A percentile compares a stretch with the other conserved stretches of the same genome.
Evolutionary conservation across 257 asterid genomes (phyloP).

Genomic region (Rauvolfia tetraphylla): DNA sequence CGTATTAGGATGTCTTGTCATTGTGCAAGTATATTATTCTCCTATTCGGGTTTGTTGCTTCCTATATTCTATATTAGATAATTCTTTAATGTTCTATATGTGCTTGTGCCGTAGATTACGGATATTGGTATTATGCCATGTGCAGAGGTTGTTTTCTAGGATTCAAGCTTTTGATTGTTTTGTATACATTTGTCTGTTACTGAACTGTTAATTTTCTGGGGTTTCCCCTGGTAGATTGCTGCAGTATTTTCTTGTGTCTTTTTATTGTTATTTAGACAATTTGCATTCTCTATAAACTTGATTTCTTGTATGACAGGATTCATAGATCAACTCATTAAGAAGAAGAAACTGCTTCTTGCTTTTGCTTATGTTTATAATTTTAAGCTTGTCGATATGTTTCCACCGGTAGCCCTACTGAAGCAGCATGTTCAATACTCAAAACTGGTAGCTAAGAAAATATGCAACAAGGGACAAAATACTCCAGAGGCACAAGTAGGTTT

Average conservation of each 20-base stretch:
- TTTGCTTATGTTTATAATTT: slow-evolving; percentile 10
- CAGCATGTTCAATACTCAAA: background rate
- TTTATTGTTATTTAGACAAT: background rate
- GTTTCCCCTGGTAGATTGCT: background rate
- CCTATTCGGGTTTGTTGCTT: background rate
- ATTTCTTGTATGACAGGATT: slow-evolving; percentile 1
- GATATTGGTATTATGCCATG: background rate
- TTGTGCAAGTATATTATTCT: background rate
- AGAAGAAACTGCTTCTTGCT: slow-evolving; percentile 9
- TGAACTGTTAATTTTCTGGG: background rate
- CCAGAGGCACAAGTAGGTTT: slow-evolving; percentile 5
- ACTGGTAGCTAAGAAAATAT: slow-evolving; percentile 9
- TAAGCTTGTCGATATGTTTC: slow-evolving; percentile 13
- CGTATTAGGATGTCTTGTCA: background rate
- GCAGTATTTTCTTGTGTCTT: background rate
- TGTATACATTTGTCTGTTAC: background rate
- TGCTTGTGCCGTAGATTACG: background rate
- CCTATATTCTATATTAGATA: background rate
- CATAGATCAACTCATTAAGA: slow-evolving; percentile 1
- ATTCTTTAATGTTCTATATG: background rate
- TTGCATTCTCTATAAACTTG: background rate
- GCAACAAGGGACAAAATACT: background rate
- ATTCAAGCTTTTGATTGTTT: background rate
- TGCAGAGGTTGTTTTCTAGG: background rate
- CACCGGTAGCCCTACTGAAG: slow-evolving; percentile 10